phyloP scores from a whole-genome alignment of 2,329 filamentous ascomycete species.

The Cladosporium sp. region DNA sequence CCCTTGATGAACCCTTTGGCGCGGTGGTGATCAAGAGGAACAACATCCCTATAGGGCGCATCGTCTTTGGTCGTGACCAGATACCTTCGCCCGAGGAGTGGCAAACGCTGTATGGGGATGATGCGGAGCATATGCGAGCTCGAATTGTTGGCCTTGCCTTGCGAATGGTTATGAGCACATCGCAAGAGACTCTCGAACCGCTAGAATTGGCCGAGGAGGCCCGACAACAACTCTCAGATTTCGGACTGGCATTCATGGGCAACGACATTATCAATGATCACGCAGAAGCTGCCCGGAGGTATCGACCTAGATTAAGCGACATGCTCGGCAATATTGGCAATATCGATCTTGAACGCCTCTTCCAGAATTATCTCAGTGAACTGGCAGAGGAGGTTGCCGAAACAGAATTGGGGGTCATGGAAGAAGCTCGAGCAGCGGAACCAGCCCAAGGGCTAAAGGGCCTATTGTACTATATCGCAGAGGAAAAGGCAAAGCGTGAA shows the following conservation, averaged over 20 bases:
- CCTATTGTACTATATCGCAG: slow-evolving; percentile 84
- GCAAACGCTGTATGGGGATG: background rate
- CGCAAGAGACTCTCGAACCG: background rate
- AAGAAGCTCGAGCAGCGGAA: slow-evolving; percentile 15
- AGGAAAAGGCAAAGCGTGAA: slow-evolving; percentile 83
- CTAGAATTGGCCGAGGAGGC: background rate
- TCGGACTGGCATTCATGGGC: background rate
- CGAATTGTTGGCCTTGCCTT: background rate
- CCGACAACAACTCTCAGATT: background rate
- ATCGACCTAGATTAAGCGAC: background rate
- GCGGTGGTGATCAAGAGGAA: background rate
- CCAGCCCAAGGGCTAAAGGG: slow-evolving; percentile 31
- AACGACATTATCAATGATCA: background rate
- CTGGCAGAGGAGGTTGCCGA: slow-evolving; percentile 19
- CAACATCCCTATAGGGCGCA: background rate
- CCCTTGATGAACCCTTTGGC: slow-evolving; percentile 13
- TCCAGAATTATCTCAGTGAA: slow-evolving; percentile 16
- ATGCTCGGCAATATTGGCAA: slow-evolving; percentile 9
- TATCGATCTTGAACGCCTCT: slow-evolving; percentile 15
- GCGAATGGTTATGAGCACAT: background rate
- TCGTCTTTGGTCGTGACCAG: slow-evolving; percentile 1
- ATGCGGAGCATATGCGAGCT: background rate
- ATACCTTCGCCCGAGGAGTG: slow-evolving; percentile 8
- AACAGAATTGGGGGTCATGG: slow-evolving; percentile 22
- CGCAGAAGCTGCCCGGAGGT: background rate